Evolutionary conservation across 176 grass and related monocot genomes (phyloP).

Genomic region (Rhynchospora pubera): DNA sequence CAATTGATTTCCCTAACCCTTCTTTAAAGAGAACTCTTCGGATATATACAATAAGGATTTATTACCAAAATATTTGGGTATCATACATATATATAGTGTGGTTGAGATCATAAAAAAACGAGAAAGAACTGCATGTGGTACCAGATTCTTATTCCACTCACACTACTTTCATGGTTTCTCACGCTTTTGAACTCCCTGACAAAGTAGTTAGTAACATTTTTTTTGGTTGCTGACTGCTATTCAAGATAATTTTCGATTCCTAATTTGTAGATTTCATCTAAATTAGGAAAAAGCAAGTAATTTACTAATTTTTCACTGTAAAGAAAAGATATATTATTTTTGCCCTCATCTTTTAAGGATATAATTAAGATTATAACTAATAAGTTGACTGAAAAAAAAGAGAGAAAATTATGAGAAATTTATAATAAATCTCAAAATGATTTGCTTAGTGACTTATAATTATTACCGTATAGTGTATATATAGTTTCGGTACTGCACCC

Average conservation of each 20-base stretch:
- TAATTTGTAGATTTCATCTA: neutral
- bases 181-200: neutral
- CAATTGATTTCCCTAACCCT: no score
- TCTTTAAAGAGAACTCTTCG: neutral
- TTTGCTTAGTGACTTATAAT: no score
- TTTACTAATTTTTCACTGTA: no score
- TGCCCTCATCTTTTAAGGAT: no score
- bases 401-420: no score
- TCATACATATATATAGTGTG: neutral
- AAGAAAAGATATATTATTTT: no score
- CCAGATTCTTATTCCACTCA: constrained; percentile 1
- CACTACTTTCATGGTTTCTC: neutral
- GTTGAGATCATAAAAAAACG: neutral
- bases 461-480: no score
- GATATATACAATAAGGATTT: neutral
- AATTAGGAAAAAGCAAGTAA: no score
- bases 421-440: no score
- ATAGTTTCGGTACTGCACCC: no score
- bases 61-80: neutral
- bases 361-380: no score
- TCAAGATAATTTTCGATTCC: neutral
- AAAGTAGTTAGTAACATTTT: neutral
- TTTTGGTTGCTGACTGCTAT: neutral
- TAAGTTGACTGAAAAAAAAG: no score
- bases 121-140: neutral